phyloP scores from a whole-genome alignment of 2,329 filamentous ascomycete genomes.

The Paecilomyces sp. region DNA sequence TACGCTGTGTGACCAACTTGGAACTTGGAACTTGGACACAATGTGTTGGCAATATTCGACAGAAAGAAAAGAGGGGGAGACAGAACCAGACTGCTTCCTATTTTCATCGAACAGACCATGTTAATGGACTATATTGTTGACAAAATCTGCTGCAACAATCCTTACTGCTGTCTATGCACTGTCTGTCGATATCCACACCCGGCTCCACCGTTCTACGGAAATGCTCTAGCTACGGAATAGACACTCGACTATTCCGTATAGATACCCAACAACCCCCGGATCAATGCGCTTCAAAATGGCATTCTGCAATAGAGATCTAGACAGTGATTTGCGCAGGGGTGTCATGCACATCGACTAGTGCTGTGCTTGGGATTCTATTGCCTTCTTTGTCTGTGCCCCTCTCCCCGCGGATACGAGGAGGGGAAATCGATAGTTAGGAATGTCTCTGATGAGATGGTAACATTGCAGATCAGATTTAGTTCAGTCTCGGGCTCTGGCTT shows the following conservation, averaged over 20 bases:
- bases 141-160: neutral
- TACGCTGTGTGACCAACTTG: too few species aligned
- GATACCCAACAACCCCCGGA: neutral
- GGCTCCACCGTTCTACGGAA: neutral
- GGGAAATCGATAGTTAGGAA: neutral
- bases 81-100: neutral
- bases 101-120: neutral
- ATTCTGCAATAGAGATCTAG: neutral
- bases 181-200: neutral
- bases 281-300: neutral
- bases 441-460: neutral
- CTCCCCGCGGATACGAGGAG: neutral
- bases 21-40: too few species aligned
- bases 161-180: too few species aligned
- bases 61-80: too few species aligned
- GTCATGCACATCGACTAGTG: neutral
- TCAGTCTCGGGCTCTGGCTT: neutral
- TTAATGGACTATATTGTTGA: neutral
- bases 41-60: too few species aligned
- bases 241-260: neutral
- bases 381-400: neutral
- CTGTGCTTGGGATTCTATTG: neutral
- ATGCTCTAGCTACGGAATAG: too few species aligned
- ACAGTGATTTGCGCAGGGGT: neutral
- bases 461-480: neutral